Evolutionary conservation across 768 basidiomycete species (phyloP).

Genomic region (Mycena kentingensis): DNA sequence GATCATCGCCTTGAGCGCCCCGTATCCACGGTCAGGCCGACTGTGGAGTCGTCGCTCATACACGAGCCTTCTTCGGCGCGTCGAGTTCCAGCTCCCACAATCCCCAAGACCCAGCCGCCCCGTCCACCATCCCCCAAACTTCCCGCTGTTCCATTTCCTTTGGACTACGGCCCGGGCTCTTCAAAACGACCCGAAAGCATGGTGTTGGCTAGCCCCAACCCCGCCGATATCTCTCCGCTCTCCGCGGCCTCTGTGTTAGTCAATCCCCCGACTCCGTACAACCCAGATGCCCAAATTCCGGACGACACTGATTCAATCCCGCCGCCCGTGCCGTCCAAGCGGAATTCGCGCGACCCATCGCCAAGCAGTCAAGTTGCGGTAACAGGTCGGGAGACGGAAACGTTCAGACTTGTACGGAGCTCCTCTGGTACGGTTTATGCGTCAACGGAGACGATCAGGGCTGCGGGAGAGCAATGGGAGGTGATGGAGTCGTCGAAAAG

Average conservation of each 20-base stretch:
- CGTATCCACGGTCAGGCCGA: not conserved
- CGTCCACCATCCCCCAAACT: conserved; percentile 18
- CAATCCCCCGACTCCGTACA: conserved; percentile 64
- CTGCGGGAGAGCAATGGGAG: conserved; percentile 77
- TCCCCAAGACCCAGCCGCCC: conserved; percentile 14
- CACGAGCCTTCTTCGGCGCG: not conserved
- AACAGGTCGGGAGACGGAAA: conserved; percentile 66
- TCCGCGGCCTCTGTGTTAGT: conserved; percentile 68
- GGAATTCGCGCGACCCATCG: conserved; percentile 32
- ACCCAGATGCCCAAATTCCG: conserved; percentile 39
- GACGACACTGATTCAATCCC: conserved; percentile 37
- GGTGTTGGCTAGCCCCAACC: conserved; percentile 7
- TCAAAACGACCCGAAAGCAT: not conserved
- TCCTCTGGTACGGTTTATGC: conserved; percentile 58
- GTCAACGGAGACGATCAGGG: conserved; percentile 58
- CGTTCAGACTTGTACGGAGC: conserved; percentile 71
- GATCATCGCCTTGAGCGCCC: not conserved
- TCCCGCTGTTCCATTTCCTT: conserved; percentile 19
- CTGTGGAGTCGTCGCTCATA: conserved; percentile 12
- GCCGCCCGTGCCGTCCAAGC: conserved; percentile 37
- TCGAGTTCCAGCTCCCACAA: conserved; percentile 7
- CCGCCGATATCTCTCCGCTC: conserved; percentile 57
- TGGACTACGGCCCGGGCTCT: conserved; percentile 6
- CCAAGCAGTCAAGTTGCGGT: conserved; percentile 30
- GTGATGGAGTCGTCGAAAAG: conserved; percentile 55